Evolutionary conservation across 2,329 filamentous ascomycete species (phyloP).

Genomic region (Annulohypoxylon truncatum): DNA sequence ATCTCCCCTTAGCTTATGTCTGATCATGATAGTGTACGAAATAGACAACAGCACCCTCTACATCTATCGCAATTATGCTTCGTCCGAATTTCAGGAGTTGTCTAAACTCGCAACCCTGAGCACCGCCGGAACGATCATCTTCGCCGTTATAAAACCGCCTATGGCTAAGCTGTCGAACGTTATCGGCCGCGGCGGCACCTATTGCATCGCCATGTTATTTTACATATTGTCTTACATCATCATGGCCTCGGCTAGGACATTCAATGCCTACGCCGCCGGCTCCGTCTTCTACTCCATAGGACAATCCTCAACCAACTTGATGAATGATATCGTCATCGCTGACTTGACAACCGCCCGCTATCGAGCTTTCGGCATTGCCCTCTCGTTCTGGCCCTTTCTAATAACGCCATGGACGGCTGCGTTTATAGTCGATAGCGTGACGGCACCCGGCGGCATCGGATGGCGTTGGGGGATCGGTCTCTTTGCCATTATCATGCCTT

Average conservation of each 20-base stretch:
- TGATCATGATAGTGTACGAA: constrained; percentile 44
- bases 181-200: constrained; percentile 71
- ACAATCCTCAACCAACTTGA: constrained; percentile 67
- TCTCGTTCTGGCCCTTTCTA: constrained; percentile 57
- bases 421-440: constrained; percentile 58
- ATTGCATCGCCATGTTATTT: constrained; percentile 64
- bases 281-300: constrained; percentile 70
- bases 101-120: constrained; percentile 47
- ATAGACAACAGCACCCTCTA: constrained; percentile 43
- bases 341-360: constrained; percentile 67
- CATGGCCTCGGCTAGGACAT: constrained; percentile 64
- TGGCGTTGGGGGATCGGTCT: constrained; percentile 71
- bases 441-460: constrained; percentile 51
- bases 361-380: constrained; percentile 62
- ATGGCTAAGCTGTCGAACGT: constrained; percentile 72
- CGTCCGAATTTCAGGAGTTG: constrained; percentile 49
- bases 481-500: constrained; percentile 64
- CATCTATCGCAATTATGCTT: constrained; percentile 49
- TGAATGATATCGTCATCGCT: constrained; percentile 72
- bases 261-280: constrained; percentile 64
- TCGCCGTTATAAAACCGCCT: constrained; percentile 68
- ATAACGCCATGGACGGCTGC: constrained; percentile 67
- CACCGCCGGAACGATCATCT: constrained; percentile 53
- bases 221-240: constrained; percentile 68
- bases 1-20: constrained; percentile 25